phyloP scores from a whole-genome alignment of 139 green algal genomes.

The Haematococcus sp. region DNA sequence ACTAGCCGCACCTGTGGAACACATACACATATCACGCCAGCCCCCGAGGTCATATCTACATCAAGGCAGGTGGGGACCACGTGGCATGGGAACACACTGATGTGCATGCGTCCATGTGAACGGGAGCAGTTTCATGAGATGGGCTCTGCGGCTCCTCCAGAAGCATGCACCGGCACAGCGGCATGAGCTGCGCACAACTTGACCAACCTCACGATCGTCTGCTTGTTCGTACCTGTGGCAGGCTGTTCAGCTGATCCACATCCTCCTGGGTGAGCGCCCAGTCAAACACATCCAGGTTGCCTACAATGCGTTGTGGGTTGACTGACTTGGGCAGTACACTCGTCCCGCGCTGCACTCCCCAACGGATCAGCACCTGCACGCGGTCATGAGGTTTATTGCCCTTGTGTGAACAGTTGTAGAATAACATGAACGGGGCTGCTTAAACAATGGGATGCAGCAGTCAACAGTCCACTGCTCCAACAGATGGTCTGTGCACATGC shows the following conservation, averaged over 20 bases:
- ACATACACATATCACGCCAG: too few relatives aligned
- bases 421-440: not conserved
- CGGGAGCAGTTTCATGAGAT: too few relatives aligned
- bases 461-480: too few relatives aligned
- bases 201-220: not conserved
- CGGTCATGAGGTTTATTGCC: too few relatives aligned
- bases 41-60: not conserved
- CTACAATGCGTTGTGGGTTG: conserved; percentile 67
- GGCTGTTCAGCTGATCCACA: conserved; percentile 44
- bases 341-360: conserved; percentile 86
- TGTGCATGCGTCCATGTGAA: not conserved
- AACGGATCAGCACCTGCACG: conserved; percentile 83
- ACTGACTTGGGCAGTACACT: conserved; percentile 87
- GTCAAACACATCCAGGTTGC: conserved; percentile 80
- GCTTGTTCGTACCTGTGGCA: conserved; percentile 38
- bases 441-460: too few relatives aligned
- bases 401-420: not conserved
- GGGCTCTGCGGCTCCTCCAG: too few relatives aligned
- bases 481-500: too few relatives aligned
- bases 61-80: not conserved
- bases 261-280: conserved; percentile 64
- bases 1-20: conserved; percentile 74
- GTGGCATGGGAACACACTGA: too few relatives aligned
- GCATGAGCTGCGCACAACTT: not conserved
- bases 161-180: too few relatives aligned